Evolutionary conservation across 306 rosid species (phyloP).

Genomic region (Dalbergia oliveri): DNA sequence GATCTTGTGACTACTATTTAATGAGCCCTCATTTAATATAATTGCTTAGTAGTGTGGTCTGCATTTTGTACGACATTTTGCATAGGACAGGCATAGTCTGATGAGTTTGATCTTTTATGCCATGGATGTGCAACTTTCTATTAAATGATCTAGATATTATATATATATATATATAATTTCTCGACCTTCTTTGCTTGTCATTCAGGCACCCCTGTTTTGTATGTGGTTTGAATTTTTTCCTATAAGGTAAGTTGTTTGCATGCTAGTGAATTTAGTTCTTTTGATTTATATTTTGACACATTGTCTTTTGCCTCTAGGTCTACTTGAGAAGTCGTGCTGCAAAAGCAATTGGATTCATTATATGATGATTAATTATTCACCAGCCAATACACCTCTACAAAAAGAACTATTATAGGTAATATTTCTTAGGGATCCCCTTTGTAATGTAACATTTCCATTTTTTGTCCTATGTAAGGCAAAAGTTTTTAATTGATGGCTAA

Average conservation of each 20-base stretch:
- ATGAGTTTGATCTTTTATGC: too few relatives aligned
- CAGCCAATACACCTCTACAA: slow-evolving; percentile 86
- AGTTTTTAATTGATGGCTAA: too few relatives aligned
- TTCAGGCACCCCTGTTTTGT: too few relatives aligned
- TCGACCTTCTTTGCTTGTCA: too few relatives aligned
- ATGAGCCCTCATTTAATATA: slow-evolving; percentile 1
- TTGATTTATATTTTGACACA: slow-evolving; percentile 25
- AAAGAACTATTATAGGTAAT: too few relatives aligned
- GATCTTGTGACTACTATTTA: neutral
- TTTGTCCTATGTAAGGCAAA: neutral
- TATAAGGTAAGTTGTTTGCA: neutral
- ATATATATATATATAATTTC: too few relatives aligned
- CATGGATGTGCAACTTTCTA: too few relatives aligned
- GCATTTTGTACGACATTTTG: slow-evolving; percentile 1
- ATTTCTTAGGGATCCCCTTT: slow-evolving; percentile 6
- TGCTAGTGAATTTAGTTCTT: slow-evolving; percentile 12
- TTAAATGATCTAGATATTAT: too few relatives aligned
- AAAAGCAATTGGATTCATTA: slow-evolving; percentile 95
- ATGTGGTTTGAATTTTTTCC: neutral
- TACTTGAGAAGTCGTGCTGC: slow-evolving; percentile 97
- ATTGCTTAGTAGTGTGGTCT: slow-evolving; percentile 4
- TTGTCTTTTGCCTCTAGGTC: slow-evolving; percentile 62
- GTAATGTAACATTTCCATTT: neutral
- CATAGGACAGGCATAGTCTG: neutral
- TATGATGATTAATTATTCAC: slow-evolving; percentile 94